Base-by-base conservation (phyloP, 768 basidiomycete species). In the Phlebiopsis flavidoalba region DNA sequence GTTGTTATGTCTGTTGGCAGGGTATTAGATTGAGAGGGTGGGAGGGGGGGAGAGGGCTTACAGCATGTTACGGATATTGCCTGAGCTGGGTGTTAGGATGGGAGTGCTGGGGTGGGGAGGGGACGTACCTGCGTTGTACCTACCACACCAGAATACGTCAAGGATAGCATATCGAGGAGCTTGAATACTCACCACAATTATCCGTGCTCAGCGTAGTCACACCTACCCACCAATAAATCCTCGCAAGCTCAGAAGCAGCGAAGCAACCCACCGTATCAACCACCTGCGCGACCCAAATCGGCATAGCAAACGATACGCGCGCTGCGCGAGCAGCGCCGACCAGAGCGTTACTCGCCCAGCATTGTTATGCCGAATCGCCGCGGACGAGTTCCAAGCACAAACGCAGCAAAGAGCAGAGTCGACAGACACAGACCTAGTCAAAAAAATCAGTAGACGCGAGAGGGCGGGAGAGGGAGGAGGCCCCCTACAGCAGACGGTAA, bases 1-100 rank as follows among this genome's bases (percentile, higher is more conserved):
- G 46, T 60, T n/a, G 48, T 45, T 19, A 54, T 53, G 40, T 52
- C 59, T 60, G 45, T 33, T n/a, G n/a, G 40, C 14, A 5, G 31
- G 12, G 5, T 33, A 15, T 51, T 10, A 47, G 26, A n/a, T 12
- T n/a, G 5, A 50, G 5, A 24, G 10, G 17, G 47, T 50, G 14
- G 36, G 49, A 15, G 53, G 26, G 50, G 57, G n/a, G 14, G n/a
- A 15, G 48, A 12, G 8, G 11, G 45, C 58, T 52, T 33, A 59
- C 58, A 52, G 37, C 48, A 43, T 10, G 50, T 43, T 8, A 59
- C 26, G 36, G 40, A 49, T 7, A 59, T 12, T 10, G 37, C 43
- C 58, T 59, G 51, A 10, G 24, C 3, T 21, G 35, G 8, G 14
- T 31, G 24, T 10, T 15, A 21, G 15, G 19, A 12, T 15, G 17